Conservation (phyloP, 805 yeast species). For the Metschnikowia kunwiensis region DNA sequence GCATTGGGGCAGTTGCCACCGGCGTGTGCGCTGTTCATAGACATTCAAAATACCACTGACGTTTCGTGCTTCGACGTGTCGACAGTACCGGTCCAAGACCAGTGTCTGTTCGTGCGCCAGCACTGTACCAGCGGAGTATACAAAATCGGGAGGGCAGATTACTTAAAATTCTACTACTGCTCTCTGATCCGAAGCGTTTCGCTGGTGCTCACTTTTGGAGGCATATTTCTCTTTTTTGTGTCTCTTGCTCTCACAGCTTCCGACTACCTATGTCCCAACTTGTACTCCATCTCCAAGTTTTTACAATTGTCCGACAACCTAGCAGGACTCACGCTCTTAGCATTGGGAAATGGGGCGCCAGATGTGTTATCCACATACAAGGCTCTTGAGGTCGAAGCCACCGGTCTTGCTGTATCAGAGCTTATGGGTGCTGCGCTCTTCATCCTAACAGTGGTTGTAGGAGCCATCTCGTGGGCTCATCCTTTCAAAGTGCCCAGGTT, state of each 20-base stretch:
- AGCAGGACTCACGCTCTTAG: slow-evolving; percentile 82
- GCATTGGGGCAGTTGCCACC: not conserved
- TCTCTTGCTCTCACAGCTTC: slow-evolving; percentile 78
- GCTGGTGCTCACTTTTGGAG: slow-evolving; percentile 17
- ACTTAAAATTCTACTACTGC: slow-evolving; percentile 36
- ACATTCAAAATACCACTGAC: slow-evolving; percentile 6
- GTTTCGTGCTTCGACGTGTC: slow-evolving; percentile 12
- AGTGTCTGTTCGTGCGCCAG: slow-evolving; percentile 36
- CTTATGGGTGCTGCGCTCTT: slow-evolving; percentile 88
- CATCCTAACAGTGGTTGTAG: slow-evolving; percentile 74
- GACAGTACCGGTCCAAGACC: slow-evolving; percentile 20
- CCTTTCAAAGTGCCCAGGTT: slow-evolving; percentile 57
- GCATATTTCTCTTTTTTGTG: slow-evolving; percentile 48
- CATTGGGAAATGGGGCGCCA: slow-evolving; percentile 91
- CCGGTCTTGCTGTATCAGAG: slow-evolving; percentile 83
- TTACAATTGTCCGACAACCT: slow-evolving; percentile 69
- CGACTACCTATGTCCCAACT: slow-evolving; percentile 76
- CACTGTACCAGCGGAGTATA: slow-evolving; percentile 30
- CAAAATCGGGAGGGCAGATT: slow-evolving; percentile 37
- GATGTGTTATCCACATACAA: slow-evolving; percentile 82
- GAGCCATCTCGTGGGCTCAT: slow-evolving; percentile 65
- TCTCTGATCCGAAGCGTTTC: slow-evolving; percentile 13
- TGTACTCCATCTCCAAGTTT: slow-evolving; percentile 59
- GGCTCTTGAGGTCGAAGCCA: slow-evolving; percentile 71
- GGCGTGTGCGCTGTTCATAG: not conserved